A percentile compares a stretch with the other conserved stretches of the same genome.
phyloP scores from a whole-genome alignment of 192 early-diverging fungal species.

The Umbelopsis vinacea region DNA sequence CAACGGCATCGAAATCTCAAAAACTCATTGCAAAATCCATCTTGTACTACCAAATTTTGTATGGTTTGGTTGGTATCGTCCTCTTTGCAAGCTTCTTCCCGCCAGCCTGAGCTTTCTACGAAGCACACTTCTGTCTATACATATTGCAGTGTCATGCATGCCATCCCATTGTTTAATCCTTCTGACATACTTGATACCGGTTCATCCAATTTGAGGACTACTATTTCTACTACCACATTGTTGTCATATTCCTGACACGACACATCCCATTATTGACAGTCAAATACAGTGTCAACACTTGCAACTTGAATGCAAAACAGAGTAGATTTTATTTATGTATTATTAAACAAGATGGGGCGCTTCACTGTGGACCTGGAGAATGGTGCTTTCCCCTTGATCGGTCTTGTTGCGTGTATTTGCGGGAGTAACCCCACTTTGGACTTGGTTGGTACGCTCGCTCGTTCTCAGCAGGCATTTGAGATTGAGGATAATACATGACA shows the following conservation, averaged over 20 bases:
- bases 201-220: too few species aligned
- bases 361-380: neutral
- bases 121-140: neutral
- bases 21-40: slow-evolving; percentile 35
- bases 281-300: neutral
- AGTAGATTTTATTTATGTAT: too few species aligned
- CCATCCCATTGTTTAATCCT: neutral
- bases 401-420: slow-evolving; percentile 17
- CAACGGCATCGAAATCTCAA: neutral
- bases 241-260: too few species aligned
- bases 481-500: slow-evolving; percentile 14
- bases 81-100: slow-evolving; percentile 89
- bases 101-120: slow-evolving; percentile 67
- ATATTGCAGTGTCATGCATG: neutral
- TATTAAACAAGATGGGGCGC: too few species aligned
- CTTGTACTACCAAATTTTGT: slow-evolving; percentile 73
- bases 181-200: too few species aligned
- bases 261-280: neutral
- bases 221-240: too few species aligned
- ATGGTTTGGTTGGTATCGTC: slow-evolving; percentile 75
- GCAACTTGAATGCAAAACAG: too few species aligned
- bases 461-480: neutral
- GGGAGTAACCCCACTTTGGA: slow-evolving; percentile 1
- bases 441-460: neutral
- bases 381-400: neutral